Percentiles rank a stretch among this genome's conserved stretches.
phyloP scores from a whole-genome alignment of 139 green algal species.

The Gonium pectorale region DNA sequence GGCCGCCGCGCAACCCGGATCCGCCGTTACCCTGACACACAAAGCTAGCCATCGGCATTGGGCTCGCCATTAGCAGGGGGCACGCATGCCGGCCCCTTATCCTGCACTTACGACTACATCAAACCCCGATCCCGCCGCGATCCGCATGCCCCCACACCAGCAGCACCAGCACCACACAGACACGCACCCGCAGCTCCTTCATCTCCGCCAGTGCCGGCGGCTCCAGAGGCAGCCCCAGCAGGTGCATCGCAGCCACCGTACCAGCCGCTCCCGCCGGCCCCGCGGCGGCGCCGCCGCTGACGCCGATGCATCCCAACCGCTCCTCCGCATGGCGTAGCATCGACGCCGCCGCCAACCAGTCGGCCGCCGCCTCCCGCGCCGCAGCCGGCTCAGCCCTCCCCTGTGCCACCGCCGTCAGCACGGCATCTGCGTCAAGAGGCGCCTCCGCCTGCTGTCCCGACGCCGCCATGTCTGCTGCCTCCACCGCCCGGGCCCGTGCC shows the following conservation, averaged over 20 bases:
- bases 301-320: slow-evolving; percentile 11
- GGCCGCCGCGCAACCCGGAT: too few relatives aligned
- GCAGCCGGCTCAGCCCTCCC: background rate
- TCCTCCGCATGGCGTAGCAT: slow-evolving; percentile 2
- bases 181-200: slow-evolving; percentile 16
- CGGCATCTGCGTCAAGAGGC: background rate
- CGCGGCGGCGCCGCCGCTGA: background rate
- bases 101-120: too few relatives aligned
- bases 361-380: slow-evolving; percentile 12
- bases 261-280: background rate
- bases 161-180: too few relatives aligned
- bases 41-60: too few relatives aligned
- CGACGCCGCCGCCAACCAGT: slow-evolving; percentile 38
- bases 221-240: slow-evolving; percentile 28
- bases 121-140: too few relatives aligned
- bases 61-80: too few relatives aligned
- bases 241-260: background rate
- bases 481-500: slow-evolving; percentile 10
- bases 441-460: background rate
- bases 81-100: too few relatives aligned
- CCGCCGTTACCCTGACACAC: too few relatives aligned
- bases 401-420: slow-evolving; percentile 13
- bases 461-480: background rate
- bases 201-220: background rate
- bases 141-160: too few relatives aligned